These are phyloP conservation scores for Scedosporium minutisporum DNA, from an alignment of 2,329 filamentous ascomycete genomes.

Conservation along the genomic window DNA sequence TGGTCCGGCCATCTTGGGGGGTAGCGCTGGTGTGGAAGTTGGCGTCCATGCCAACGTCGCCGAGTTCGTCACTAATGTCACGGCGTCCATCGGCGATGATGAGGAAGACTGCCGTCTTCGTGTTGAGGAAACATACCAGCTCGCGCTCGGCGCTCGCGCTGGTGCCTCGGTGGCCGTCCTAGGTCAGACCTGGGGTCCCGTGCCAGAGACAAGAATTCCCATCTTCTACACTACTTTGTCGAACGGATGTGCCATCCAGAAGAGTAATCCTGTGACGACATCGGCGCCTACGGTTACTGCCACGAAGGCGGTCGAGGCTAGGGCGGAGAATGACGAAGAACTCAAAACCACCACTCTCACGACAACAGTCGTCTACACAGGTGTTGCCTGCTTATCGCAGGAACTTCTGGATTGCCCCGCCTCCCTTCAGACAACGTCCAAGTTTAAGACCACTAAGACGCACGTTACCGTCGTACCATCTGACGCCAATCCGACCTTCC, in stretches of 20 bases:
- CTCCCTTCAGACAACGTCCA: constrained; percentile 35
- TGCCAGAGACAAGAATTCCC: background rate
- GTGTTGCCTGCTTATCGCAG: constrained; percentile 30
- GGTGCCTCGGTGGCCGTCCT: constrained; percentile 39
- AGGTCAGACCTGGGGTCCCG: constrained; percentile 34
- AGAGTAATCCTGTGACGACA: background rate
- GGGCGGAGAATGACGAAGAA: constrained; percentile 15
- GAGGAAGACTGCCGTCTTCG: constrained; percentile 31
- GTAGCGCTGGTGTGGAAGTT: constrained; percentile 36
- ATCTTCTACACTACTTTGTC: background rate
- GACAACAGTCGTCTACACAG: constrained; percentile 30
- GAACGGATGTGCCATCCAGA: background rate
- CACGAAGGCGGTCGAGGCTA: constrained; percentile 9
- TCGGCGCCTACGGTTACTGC: constrained; percentile 14
- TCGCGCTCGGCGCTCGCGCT: constrained; percentile 43
- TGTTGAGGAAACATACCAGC: constrained; percentile 37
- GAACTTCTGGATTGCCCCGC: constrained; percentile 39
- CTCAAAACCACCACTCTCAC: constrained; percentile 29
- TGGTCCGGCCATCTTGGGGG: constrained; percentile 10
- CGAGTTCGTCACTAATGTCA: constrained; percentile 43
- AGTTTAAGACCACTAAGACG: constrained; percentile 27
- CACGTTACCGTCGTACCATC: constrained; percentile 28
- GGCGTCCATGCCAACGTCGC: constrained; percentile 42
- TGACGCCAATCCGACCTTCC: constrained; percentile 27
- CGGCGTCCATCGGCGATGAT: constrained; percentile 20